Evolutionary conservation across 2,329 filamentous ascomycete species (phyloP).

Genomic region (Chaetomium sp.): DNA sequence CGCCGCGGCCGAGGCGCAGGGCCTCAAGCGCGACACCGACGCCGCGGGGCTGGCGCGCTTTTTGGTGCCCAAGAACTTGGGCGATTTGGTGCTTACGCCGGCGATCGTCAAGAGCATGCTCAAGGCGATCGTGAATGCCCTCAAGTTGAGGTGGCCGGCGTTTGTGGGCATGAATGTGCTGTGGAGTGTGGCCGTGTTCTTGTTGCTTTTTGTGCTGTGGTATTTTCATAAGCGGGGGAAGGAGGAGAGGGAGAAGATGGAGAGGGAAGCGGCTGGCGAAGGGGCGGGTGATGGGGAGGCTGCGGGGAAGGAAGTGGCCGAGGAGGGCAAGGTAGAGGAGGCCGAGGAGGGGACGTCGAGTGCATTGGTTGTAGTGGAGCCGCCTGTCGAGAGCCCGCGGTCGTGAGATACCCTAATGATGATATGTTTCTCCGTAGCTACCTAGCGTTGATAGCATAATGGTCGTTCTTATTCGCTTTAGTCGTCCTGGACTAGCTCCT

Average conservation of each 20-base stretch:
- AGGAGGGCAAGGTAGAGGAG: conserved; percentile 4
- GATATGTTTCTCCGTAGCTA: neutral
- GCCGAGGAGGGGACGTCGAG: conserved; percentile 13
- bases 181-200: conserved; percentile 84
- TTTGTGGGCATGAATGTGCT: conserved; percentile 90
- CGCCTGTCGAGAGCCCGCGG: conserved; percentile 19
- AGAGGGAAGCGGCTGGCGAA: conserved; percentile 36
- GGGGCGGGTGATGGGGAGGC: neutral
- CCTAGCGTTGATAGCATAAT: neutral
- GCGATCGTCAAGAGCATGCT: conserved; percentile 81
- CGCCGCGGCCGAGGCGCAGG: conserved; percentile 73
- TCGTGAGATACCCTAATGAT: conserved; percentile 15
- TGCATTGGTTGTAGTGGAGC: conserved; percentile 17
- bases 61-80: conserved; percentile 70
- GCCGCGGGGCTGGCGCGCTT: conserved; percentile 61
- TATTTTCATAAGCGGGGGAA: conserved; percentile 96
- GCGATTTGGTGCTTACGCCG: conserved; percentile 80
- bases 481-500: conserved; percentile 67
- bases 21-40: conserved; percentile 53
- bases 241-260: conserved; percentile 73
- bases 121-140: conserved; percentile 84
- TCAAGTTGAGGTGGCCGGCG: conserved; percentile 86
- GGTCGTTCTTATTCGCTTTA: conserved; percentile 34
- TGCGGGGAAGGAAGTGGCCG: conserved; percentile 2
- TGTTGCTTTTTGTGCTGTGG: conserved; percentile 93